These are phyloP conservation scores for Oryza glumipatula DNA, from an alignment of 176 grass and related monocot species.

Conservation along the genomic window DNA sequence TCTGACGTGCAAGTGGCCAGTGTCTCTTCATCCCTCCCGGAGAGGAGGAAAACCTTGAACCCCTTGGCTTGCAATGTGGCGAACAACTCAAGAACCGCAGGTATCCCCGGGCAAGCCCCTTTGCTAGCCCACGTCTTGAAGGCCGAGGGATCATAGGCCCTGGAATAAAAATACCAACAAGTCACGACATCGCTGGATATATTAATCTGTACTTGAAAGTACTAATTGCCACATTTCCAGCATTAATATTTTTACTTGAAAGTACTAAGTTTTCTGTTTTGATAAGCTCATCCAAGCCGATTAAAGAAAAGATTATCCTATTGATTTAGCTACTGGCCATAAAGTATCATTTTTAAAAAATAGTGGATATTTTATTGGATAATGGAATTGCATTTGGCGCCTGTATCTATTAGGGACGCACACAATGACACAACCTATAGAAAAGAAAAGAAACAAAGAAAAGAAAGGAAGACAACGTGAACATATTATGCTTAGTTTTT, in stretches of 20 bases:
- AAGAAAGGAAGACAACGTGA: no score
- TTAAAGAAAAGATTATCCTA: neutral
- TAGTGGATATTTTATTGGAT: neutral
- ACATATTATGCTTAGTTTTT: no score
- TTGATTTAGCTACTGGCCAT: neutral
- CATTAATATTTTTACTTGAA: neutral
- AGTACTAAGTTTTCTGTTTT: neutral
- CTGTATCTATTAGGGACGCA: no score
- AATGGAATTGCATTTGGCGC: no score
- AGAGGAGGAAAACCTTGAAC: conserved; percentile 83
- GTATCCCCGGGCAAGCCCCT: conserved; percentile 61
- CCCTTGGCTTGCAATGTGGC: conserved; percentile 52
- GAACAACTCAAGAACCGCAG: conserved; percentile 54
- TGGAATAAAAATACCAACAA: neutral
- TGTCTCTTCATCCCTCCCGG: conserved; percentile 69
- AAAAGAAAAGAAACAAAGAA: no score
- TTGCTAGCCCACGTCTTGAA: conserved; percentile 77
- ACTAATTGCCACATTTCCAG: neutral
- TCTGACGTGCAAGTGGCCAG: conserved; percentile 52
- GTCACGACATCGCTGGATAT: neutral
- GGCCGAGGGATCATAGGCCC: conserved; percentile 65
- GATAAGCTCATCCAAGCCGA: neutral
- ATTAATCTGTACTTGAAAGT: neutral
- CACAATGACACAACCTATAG: no score
- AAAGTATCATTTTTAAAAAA: neutral